Evolutionary conservation across 129 eudicot species (phyloP).

Genomic region (Artemisia argyi): DNA sequence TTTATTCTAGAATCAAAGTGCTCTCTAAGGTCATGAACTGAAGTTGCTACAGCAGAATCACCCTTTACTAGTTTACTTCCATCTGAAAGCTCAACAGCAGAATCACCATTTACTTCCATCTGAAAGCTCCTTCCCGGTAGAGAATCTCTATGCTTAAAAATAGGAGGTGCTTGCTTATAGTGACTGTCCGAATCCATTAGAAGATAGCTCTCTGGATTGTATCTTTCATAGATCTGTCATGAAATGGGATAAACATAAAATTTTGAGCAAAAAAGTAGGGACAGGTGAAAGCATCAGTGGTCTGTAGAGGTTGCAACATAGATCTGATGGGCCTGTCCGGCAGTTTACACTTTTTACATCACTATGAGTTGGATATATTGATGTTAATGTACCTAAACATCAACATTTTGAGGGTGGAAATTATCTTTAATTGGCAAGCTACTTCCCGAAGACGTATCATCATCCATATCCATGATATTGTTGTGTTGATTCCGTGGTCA

Average conservation of each 20-base stretch:
- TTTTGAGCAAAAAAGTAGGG: not conserved
- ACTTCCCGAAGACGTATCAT: conserved; percentile 82
- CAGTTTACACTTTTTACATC: conserved; percentile 42
- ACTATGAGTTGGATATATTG: conserved; percentile 41
- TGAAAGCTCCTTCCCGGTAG: conserved; percentile 38
- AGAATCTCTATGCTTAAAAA: conserved; percentile 33
- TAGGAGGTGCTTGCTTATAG: conserved; percentile 32
- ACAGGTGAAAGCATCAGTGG: not conserved
- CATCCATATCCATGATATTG: conserved; percentile 32
- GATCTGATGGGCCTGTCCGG: conserved; percentile 67
- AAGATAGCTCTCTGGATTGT: conserved; percentile 40
- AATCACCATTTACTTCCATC: too few relatives aligned
- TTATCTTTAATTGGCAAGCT: conserved; percentile 50
- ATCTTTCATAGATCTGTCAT: conserved; percentile 45
- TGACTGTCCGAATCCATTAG: conserved; percentile 44
- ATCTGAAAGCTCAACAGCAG: conserved; percentile 21
- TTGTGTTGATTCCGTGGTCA: conserved; percentile 46
- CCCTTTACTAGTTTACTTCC: too few relatives aligned
- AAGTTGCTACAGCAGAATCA: not conserved
- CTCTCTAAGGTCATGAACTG: conserved; percentile 34
- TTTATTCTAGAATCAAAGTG: conserved; percentile 35
- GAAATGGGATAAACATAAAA: conserved; percentile 22
- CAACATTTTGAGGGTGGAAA: conserved; percentile 44
- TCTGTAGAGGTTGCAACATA: conserved; percentile 51
- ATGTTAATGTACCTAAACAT: conserved; percentile 32